A percentile compares a stretch with the other conserved stretches of the same genome.
These are phyloP conservation scores for Pistacia integerrima DNA, from an alignment of 345 rosid species.

Conservation along the genomic window DNA sequence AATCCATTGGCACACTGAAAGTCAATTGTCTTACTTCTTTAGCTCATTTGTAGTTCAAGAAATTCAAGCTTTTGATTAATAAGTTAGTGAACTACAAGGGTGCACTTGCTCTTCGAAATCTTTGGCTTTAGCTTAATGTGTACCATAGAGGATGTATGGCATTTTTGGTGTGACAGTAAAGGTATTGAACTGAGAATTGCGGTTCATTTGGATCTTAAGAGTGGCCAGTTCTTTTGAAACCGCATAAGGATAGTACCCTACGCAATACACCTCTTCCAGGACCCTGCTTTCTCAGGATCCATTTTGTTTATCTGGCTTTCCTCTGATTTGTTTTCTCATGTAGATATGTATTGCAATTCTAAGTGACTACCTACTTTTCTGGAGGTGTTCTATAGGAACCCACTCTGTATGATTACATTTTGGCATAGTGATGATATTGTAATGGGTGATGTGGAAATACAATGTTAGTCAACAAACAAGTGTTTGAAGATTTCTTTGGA, in stretches of 20 bases:
- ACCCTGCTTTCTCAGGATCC: constrained; percentile 8
- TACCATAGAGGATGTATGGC: neutral
- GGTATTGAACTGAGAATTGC: neutral
- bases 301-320: neutral
- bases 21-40: neutral
- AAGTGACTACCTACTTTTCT: neutral
- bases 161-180: neutral
- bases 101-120: neutral
- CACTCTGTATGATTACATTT: neutral
- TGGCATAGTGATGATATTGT: neutral
- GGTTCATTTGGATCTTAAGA: neutral
- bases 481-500: neutral
- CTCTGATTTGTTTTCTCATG: neutral
- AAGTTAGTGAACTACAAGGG: neutral
- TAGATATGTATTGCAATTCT: neutral
- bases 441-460: neutral
- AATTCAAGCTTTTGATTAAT: neutral
- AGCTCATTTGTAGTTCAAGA: neutral
- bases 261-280: neutral
- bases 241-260: neutral
- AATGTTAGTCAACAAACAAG: neutral
- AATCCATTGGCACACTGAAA: neutral
- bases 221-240: neutral
- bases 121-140: constrained; percentile 8
- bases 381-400: neutral